A percentile compares a stretch with the other conserved stretches of the same genome.
These are phyloP conservation scores for Vachellia collinsii DNA, from an alignment of 306 rosid species.

Conservation along the genomic window DNA sequence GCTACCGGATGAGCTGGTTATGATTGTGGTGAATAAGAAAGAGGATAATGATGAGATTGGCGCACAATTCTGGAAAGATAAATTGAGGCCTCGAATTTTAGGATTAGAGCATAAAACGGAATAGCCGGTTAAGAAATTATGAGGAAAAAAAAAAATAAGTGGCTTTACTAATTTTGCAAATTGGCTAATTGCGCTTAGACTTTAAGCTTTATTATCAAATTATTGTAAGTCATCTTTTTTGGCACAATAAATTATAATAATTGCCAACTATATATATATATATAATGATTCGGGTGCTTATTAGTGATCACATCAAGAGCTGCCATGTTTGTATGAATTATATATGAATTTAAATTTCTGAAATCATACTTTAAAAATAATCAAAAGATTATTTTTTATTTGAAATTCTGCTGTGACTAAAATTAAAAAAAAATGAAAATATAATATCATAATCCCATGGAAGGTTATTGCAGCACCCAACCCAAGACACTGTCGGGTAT, in stretches of 20 bases:
- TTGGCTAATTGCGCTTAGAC: too few relatives aligned
- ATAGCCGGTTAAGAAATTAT: constrained; percentile 21
- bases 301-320: background rate
- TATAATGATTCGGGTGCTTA: background rate
- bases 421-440: too few relatives aligned
- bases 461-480: too few relatives aligned
- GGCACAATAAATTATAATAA: background rate
- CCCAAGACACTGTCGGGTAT: too few relatives aligned
- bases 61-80: constrained; percentile 50
- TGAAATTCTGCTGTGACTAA: too few relatives aligned
- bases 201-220: too few relatives aligned
- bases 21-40: constrained; percentile 53
- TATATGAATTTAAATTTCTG: too few relatives aligned
- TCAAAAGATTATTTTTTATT: too few relatives aligned
- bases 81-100: constrained; percentile 50
- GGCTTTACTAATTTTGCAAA: background rate
- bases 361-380: too few relatives aligned
- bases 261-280: background rate
- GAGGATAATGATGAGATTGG: constrained; percentile 23
- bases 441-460: too few relatives aligned
- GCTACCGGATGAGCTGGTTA: constrained; percentile 66
- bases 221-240: background rate
- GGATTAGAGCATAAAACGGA: constrained; percentile 43
- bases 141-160: background rate
- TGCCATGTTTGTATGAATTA: background rate